Base-by-base conservation (phyloP, 352 stramenopile species). In the Peronospora belbahrii region DNA sequence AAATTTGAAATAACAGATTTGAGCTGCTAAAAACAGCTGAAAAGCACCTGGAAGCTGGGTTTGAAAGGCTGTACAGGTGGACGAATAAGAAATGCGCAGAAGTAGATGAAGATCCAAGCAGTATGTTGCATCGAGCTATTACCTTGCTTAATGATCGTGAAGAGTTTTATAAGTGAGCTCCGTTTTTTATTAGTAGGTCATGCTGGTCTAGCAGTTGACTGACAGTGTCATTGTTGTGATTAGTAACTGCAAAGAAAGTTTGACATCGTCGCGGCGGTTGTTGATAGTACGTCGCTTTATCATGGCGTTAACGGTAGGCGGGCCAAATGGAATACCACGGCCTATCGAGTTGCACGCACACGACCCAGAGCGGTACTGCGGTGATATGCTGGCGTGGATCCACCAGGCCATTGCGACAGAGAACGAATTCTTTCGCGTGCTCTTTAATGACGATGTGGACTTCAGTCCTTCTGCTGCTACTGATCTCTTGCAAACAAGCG, bases 281-380 rank as follows among this genome's bases (percentile, higher is more conserved):
- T 51, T 80, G n/a, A 66, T 93, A 28, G 58, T 88, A 11, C 64
- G 68, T 14, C 67, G 76, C 7, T 96, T 96, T 46, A 69, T 93
- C 41, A 58, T 74, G 28, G 83, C 80, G 22, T 50, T 95, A 13
- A 94, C 76, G 1, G 66, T 80, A 6, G 82, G 78, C 11, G 77
- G 78, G 0, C 65, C 78, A 11, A 85, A 85, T 22, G 74, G 79
- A 6, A 89, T 85, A 35, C 70, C 75, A 18, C 61, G 83, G 6
- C 83, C 85, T 0, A 93, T 96, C 42, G 84, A 95, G 38, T 79
- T 95, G 57, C 77, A 93, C 42, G 80, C 80, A 6, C 83, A 95
- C 42, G 84, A 95, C 25, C 76, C 83, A 0, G 65, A 89, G n/a
- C 70, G 77, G 4, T 96, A 95, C 62, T 83, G 85, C 15, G 75